These are phyloP conservation scores for Cynara cardunculus DNA, from an alignment of 129 eudicot species.

Conservation along the genomic window DNA sequence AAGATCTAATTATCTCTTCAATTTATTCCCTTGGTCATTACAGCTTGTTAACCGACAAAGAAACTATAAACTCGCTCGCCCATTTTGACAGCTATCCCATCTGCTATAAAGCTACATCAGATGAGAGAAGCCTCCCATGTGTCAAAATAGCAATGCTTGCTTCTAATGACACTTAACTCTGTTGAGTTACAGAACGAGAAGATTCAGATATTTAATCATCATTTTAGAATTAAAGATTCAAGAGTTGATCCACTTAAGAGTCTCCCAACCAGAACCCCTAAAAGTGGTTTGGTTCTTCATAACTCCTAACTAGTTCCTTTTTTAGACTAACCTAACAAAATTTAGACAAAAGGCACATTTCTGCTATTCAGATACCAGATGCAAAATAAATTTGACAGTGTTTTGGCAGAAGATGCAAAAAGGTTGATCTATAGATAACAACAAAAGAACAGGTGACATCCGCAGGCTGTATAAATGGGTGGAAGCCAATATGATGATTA, in stretches of 20 bases:
- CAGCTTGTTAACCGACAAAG: background rate
- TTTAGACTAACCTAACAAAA: background rate
- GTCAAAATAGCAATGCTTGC: background rate
- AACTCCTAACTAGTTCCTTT: background rate
- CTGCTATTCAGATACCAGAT: background rate
- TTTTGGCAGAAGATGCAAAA: background rate
- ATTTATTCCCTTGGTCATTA: background rate
- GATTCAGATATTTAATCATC: background rate
- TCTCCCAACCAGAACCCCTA: background rate
- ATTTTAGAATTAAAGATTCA: background rate
- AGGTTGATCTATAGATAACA: background rate
- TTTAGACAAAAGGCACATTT: background rate
- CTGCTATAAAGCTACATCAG: background rate
- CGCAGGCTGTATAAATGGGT: background rate
- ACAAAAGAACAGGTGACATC: background rate
- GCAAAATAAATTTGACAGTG: background rate
- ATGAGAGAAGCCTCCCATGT: background rate
- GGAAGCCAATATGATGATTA: background rate
- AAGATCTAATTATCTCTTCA: background rate
- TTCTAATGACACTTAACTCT: background rate
- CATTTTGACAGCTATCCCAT: background rate
- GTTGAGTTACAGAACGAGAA: background rate
- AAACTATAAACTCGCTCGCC: background rate
- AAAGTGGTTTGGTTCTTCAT: background rate
- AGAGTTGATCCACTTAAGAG: background rate